phyloP scores from a whole-genome alignment of 805 yeast species.

The Helenozyma baotianmanensis region DNA sequence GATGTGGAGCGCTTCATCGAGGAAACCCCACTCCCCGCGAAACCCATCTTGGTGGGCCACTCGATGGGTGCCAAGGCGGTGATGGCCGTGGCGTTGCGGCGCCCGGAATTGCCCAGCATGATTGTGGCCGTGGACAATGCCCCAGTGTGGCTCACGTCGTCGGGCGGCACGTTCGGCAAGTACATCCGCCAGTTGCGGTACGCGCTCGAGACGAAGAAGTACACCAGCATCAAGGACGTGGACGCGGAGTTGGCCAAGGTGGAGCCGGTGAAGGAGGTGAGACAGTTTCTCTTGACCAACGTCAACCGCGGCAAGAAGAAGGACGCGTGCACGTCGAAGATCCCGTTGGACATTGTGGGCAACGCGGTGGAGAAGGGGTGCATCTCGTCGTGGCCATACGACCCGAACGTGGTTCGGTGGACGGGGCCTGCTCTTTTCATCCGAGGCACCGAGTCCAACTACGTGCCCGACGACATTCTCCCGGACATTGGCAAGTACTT shows the following conservation, averaged over 20 bases:
- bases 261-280: slow-evolving; percentile 55
- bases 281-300: slow-evolving; percentile 78
- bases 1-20: slow-evolving; percentile 75
- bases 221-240: slow-evolving; percentile 59
- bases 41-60: slow-evolving; percentile 70
- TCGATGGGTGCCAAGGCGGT: slow-evolving; percentile 94
- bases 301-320: slow-evolving; percentile 41
- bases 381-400: slow-evolving; percentile 76
- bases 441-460: slow-evolving; percentile 70
- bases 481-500: slow-evolving; percentile 71
- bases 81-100: slow-evolving; percentile 75
- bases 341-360: slow-evolving; percentile 71
- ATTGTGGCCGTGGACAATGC: slow-evolving; percentile 85
- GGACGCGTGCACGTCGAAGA: slow-evolving; percentile 44
- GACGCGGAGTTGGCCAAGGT: slow-evolving; percentile 57
- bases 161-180: slow-evolving; percentile 54
- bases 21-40: slow-evolving; percentile 28
- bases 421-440: slow-evolving; percentile 72
- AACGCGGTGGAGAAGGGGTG: slow-evolving; percentile 59
- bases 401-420: slow-evolving; percentile 50
- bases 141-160: slow-evolving; percentile 59
- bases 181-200: slow-evolving; percentile 62
- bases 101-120: slow-evolving; percentile 57
- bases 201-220: slow-evolving; percentile 45
- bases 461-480: slow-evolving; percentile 78